Percentiles rank a stretch among this genome's conserved stretches.
phyloP scores from a whole-genome alignment of 768 basidiomycete species.

The Suillus hirtellus region DNA sequence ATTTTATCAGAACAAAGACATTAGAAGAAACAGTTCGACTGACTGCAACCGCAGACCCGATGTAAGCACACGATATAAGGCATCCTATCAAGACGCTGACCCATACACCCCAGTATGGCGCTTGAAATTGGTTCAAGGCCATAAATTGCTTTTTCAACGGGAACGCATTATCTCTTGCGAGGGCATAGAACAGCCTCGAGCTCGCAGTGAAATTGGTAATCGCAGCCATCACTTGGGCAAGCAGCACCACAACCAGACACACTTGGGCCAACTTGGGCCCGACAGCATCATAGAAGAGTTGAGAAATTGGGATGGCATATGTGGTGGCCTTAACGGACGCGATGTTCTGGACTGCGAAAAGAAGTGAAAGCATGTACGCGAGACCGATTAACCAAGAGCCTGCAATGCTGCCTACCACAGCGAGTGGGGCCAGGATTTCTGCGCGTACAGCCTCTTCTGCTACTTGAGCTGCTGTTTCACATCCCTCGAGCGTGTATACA shows the following conservation, averaged over 20 bases:
- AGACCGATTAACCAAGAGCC: conserved; percentile 60
- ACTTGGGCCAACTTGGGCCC: conserved; percentile 47
- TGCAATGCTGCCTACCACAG: conserved; percentile 52
- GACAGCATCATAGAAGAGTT: conserved; percentile 56
- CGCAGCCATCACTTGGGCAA: conserved; percentile 58
- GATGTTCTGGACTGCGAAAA: conserved; percentile 58
- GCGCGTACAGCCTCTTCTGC: conserved; percentile 59
- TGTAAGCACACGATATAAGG: conserved; percentile 57
- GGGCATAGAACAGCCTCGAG: conserved; percentile 56
- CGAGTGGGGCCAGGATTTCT: conserved; percentile 56
- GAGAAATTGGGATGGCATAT: conserved; percentile 58
- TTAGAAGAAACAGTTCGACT: conserved; percentile 19
- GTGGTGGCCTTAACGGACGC: conserved; percentile 47
- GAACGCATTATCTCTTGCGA: conserved; percentile 55
- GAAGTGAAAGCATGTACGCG: conserved; percentile 57
- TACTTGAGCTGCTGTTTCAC: conserved; percentile 61
- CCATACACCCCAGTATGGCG: conserved; percentile 58
- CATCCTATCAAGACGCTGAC: conserved; percentile 53
- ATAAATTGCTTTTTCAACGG: conserved; percentile 48
- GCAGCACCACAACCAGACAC: conserved; percentile 49
- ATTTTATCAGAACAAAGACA: neutral
- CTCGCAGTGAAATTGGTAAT: conserved; percentile 60
- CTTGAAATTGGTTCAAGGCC: conserved; percentile 52
- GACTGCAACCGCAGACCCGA: conserved; percentile 56
- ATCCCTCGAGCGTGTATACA: conserved; percentile 63